phyloP scores from a whole-genome alignment of 2,329 filamentous ascomycete genomes.

The Fusarium acutatum region DNA sequence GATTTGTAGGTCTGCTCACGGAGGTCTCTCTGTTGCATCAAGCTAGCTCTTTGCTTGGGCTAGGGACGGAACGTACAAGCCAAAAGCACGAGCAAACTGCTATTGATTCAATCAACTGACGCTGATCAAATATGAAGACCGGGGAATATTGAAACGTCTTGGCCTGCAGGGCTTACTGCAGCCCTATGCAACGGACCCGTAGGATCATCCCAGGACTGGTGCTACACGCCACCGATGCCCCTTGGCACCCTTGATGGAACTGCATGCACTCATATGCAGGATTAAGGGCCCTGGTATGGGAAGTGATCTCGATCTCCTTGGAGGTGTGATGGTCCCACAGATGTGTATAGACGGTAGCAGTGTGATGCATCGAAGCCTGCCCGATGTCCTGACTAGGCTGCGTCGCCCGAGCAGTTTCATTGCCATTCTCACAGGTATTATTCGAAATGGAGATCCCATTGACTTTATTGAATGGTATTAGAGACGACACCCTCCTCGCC shows the following conservation, averaged over 20 bases:
- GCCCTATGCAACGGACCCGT: not conserved
- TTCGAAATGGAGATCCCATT: fast-evolving
- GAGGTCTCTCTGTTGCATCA: too few species aligned
- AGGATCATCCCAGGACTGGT: not conserved
- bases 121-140: fast-evolving
- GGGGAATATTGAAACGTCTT: not conserved
- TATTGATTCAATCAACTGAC: not conserved
- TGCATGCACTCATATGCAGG: not conserved
- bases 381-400: not conserved
- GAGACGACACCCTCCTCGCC: too few species aligned
- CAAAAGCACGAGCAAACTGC: not conserved
- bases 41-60: too few species aligned
- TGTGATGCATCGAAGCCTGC: not conserved
- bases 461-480: not conserved
- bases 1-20: not conserved
- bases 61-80: not conserved
- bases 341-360: not conserved
- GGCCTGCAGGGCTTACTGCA: not conserved
- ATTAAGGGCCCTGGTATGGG: fast-evolving
- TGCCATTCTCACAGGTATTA: fast-evolving
- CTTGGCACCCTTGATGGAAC: not conserved
- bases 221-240: not conserved
- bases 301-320: too few species aligned
- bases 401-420: not conserved
- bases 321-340: not conserved